Conservation (phyloP, 2,329 filamentous ascomycete species). For the Cercospora janseana region DNA sequence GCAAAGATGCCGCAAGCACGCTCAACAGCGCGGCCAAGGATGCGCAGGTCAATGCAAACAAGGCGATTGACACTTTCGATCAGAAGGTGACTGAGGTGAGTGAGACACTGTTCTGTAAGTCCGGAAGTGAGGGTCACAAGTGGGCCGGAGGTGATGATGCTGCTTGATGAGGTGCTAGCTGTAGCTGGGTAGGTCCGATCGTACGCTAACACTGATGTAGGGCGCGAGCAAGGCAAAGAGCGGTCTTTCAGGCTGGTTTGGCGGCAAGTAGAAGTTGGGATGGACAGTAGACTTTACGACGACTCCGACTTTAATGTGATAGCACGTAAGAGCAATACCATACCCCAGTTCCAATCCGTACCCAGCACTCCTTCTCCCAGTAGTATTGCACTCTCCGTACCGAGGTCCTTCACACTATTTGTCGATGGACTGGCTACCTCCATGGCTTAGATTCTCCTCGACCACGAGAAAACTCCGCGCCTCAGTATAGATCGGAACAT, state of each 20-base stretch:
- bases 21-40: constrained; percentile 62
- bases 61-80: constrained; percentile 73
- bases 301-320: constrained; percentile 11
- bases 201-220: constrained; percentile 37
- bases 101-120: constrained; percentile 22
- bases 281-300: background rate
- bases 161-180: constrained; percentile 6
- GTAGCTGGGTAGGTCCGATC: background rate
- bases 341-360: too few relatives aligned
- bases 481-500: too few relatives aligned
- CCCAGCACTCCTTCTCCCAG: too few relatives aligned
- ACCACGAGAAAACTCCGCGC: too few relatives aligned
- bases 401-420: too few relatives aligned
- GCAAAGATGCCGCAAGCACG: constrained; percentile 50
- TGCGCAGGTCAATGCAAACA: constrained; percentile 41
- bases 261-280: constrained; percentile 45
- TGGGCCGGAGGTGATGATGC: constrained; percentile 18
- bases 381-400: too few relatives aligned
- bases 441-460: too few relatives aligned
- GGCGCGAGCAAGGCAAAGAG: constrained; percentile 79
- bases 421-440: too few relatives aligned
- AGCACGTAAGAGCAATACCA: constrained; percentile 9
- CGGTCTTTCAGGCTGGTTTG: constrained; percentile 82
- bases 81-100: constrained; percentile 61
- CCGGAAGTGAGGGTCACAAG: constrained; percentile 22